Conservation (phyloP, 768 basidiomycete genomes). For the Termitomyces sp. region DNA sequence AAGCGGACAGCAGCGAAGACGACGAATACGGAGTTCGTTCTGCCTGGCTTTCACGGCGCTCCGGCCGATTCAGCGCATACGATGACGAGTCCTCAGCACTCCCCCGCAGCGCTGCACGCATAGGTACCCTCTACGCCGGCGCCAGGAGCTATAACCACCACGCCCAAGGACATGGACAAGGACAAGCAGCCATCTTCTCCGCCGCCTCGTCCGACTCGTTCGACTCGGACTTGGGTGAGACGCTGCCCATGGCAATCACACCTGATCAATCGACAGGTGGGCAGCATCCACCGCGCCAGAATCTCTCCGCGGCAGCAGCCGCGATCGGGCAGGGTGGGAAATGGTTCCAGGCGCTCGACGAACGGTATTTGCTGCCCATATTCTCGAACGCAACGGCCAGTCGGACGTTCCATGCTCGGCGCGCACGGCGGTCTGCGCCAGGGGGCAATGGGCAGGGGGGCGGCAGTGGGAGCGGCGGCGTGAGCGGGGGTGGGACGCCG, state of each 20-base stretch:
- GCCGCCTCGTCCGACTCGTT: slow-evolving; percentile 72
- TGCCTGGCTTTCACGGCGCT: slow-evolving; percentile 32
- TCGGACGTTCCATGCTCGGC: slow-evolving; percentile 78
- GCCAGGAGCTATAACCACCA: slow-evolving; percentile 63
- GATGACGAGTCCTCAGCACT: slow-evolving; percentile 38
- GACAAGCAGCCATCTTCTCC: slow-evolving; percentile 46
- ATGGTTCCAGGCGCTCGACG: slow-evolving; percentile 96
- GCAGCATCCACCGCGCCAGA: slow-evolving; percentile 17
- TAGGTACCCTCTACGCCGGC: slow-evolving; percentile 54
- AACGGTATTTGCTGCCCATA: slow-evolving; percentile 88
- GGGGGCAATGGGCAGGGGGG: slow-evolving; percentile 29
- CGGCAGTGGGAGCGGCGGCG: slow-evolving; percentile 9
- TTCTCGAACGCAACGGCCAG: slow-evolving; percentile 92
- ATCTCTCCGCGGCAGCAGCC: slow-evolving; percentile 12
- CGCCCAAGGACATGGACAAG: slow-evolving; percentile 32
- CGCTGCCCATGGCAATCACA: slow-evolving; percentile 70
- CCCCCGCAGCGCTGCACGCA: slow-evolving; percentile 29
- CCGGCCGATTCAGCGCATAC: slow-evolving; percentile 41
- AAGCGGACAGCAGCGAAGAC: slow-evolving; percentile 58
- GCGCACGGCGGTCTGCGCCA: slow-evolving; percentile 48
- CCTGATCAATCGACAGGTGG: slow-evolving; percentile 23
- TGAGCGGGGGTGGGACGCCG: slow-evolving; percentile 29
- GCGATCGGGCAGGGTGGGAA: slow-evolving; percentile 70
- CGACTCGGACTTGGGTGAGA: slow-evolving; percentile 73
- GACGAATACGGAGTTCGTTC: slow-evolving; percentile 41